Percentiles rank a stretch among this genome's conserved stretches.
phyloP scores from a whole-genome alignment of 257 asterid genomes.

The Rehmannia glutinosa region DNA sequence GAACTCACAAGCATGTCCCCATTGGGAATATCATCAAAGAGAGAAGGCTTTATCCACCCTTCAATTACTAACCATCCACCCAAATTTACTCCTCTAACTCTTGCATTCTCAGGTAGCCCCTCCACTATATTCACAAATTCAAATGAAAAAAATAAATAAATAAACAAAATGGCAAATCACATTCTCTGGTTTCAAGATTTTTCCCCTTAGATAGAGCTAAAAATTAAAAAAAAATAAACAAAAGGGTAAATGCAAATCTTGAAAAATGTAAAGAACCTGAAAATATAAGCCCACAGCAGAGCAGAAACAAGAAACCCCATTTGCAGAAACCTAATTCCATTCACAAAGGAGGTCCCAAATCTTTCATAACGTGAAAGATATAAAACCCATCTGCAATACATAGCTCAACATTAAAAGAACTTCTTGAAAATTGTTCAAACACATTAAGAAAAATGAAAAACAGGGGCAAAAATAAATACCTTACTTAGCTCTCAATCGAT shows the following conservation, averaged over 20 bases:
- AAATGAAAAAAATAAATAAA: background rate
- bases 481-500: conserved; percentile 42
- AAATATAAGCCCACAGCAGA: conserved; percentile 37
- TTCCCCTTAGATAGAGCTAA: background rate
- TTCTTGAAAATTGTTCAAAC: too few relatives aligned
- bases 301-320: conserved; percentile 42
- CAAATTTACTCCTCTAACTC: conserved; percentile 77
- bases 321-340: conserved; percentile 51
- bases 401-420: background rate
- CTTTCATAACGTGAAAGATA: conserved; percentile 17
- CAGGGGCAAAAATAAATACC: conserved; percentile 28
- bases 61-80: conserved; percentile 94
- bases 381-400: conserved; percentile 18
- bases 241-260: background rate
- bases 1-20: conserved; percentile 72
- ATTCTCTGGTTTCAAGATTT: background rate
- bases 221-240: background rate
- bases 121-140: conserved; percentile 50
- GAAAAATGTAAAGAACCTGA: conserved; percentile 26
- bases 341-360: conserved; percentile 26
- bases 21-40: conserved; percentile 64
- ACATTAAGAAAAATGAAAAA: conserved; percentile 10
- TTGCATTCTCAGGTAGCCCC: conserved; percentile 49
- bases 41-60: conserved; percentile 88
- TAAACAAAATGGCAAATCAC: background rate